Base-by-base conservation (phyloP, 2,329 filamentous ascomycete genomes). In the Colletotrichum tamarilloi region DNA sequence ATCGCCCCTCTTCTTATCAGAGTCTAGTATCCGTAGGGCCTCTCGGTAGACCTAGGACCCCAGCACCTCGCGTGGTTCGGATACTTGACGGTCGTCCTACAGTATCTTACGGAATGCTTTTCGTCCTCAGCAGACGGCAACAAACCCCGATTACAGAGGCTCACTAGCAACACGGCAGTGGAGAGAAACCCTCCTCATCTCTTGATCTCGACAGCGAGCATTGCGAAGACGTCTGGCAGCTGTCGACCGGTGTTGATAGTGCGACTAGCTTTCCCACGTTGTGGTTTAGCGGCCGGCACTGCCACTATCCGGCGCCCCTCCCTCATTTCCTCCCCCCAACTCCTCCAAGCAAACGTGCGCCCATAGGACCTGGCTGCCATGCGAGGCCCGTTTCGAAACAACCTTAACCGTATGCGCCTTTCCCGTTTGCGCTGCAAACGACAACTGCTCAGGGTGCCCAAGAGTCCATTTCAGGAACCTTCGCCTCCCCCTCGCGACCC, bases 1-100 rank as follows among this genome's bases (percentile, higher is more conserved):
- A 73, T 73, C 70, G 70, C 67, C 70, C 70, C 70, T 73, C 70
- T 66, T 66, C 70, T 70, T 70, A 66, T 65, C 67, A 62, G n/a
- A 32, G 59, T 53, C 55, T 63, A 59, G 59, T 60, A 35, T 63
- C 46, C 26, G 46, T 32, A 56, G 32, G n/a, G 49, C 46, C 53
- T 38, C 64, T 55, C n/a, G 67, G 32, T 55, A 59, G 22, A 9
- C 49, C 68, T 65, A 32, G 56, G 42, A 22, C 28, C 65, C 58
- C 52, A 60, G 49, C 38, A 42, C 58, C 58, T 68, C 59, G 24
- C 66, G n/a, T 68, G 65, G 53, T 24, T 59, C 35, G 26, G 42
- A 30, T 53, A 49, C 42, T n/a, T 24, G 30, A 32, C 30, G 30
- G 19, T 49, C 38, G 6, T 42, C 16, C 38, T 42, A 42, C 38